A percentile compares a stretch with the other conserved stretches of the same genome.
phyloP scores from a whole-genome alignment of 345 rosid species.

The Ricinus communis region DNA sequence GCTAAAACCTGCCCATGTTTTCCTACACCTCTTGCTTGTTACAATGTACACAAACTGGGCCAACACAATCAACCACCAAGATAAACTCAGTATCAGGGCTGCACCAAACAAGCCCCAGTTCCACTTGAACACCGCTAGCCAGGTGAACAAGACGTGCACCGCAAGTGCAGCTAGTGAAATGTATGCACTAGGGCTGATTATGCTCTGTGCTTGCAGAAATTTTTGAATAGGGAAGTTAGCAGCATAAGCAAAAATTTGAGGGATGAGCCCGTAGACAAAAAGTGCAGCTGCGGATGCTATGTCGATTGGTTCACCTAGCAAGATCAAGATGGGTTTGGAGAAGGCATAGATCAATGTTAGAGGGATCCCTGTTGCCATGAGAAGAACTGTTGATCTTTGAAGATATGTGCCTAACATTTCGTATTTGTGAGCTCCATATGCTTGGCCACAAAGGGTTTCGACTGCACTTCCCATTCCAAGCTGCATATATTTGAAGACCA shows the following conservation, averaged over 20 bases:
- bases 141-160: conserved; percentile 19
- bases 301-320: conserved; percentile 53
- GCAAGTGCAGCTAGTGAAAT: conserved; percentile 16
- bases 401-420: conserved; percentile 70
- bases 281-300: conserved; percentile 56
- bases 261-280: conserved; percentile 35
- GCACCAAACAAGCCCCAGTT: conserved; percentile 30
- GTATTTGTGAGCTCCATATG: conserved; percentile 62
- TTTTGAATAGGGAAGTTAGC: conserved; percentile 61
- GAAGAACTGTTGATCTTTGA: conserved; percentile 62
- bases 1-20: conserved; percentile 27
- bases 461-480: conserved; percentile 72
- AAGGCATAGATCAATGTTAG: conserved; percentile 50
- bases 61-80: conserved; percentile 27
- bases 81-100: conserved; percentile 22
- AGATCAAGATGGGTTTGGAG: conserved; percentile 47
- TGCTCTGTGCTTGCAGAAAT: conserved; percentile 31
- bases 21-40: conserved; percentile 9
- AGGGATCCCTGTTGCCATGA: conserved; percentile 47
- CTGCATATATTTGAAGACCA: conserved; percentile 7
- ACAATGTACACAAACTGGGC: conserved; percentile 23
- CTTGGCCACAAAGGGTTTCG: conserved; percentile 83
- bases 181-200: conserved; percentile 25
- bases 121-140: conserved; percentile 21
- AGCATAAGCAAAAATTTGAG: conserved; percentile 33